Evolutionary conservation across 73 alveolate species (phyloP).

Genomic region (Stentor roeselii): DNA sequence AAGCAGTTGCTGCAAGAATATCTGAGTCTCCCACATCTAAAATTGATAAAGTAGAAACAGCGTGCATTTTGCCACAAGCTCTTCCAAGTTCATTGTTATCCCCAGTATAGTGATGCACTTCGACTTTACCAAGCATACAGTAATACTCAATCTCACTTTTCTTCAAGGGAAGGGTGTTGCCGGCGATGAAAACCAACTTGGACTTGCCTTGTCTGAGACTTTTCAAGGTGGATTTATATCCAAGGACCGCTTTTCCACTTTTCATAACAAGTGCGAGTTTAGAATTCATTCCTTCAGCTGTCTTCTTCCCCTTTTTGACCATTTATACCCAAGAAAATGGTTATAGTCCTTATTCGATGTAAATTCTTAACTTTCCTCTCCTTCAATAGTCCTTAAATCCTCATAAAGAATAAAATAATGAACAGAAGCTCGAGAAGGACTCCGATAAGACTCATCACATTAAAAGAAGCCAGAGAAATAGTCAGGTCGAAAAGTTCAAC

Average conservation of each 20-base stretch:
- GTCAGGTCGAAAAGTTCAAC: neutral
- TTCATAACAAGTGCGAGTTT: conserved; percentile 92
- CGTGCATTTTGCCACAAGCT: conserved; percentile 95
- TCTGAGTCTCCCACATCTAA: conserved; percentile 92
- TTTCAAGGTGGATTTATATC: conserved; percentile 92
- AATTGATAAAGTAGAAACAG: conserved; percentile 86
- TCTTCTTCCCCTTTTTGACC: conserved; percentile 59
- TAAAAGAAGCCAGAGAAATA: neutral
- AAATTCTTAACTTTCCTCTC: neutral
- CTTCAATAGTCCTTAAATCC: no score
- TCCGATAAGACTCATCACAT: neutral
- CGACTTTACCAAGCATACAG: conserved; percentile 82
- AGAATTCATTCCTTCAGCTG: conserved; percentile 82
- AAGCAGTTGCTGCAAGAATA: conserved; percentile 36
- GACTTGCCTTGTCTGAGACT: conserved; percentile 90
- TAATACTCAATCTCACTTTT: conserved; percentile 95
- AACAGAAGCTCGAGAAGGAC: neutral
- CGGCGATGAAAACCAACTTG: conserved; percentile 80
- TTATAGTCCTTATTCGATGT: neutral
- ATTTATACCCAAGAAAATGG: conserved; percentile 25
- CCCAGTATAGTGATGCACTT: conserved; percentile 83
- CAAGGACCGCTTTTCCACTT: conserved; percentile 92
- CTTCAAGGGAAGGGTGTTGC: conserved; percentile 94
- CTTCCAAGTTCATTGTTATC: conserved; percentile 89
- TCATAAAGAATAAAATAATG: no score